These are phyloP conservation scores for Vaucheria bursata DNA, from an alignment of 352 stramenopile species.

Conservation along the genomic window DNA sequence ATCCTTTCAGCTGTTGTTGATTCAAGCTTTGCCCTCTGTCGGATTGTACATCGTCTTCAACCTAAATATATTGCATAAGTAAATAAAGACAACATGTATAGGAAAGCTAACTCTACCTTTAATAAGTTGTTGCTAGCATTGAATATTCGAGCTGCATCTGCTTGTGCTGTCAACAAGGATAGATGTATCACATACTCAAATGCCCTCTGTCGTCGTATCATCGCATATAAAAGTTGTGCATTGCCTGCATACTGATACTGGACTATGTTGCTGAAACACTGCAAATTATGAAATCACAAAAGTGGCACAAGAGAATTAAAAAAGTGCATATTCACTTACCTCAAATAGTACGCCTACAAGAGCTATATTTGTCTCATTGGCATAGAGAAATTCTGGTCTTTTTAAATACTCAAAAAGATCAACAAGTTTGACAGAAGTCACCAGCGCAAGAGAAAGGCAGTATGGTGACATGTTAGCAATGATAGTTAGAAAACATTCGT, in stretches of 20 bases:
- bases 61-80: neutral
- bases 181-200: constrained; percentile 72
- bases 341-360: constrained; percentile 91
- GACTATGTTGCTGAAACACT: constrained; percentile 94
- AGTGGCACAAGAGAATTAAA: neutral
- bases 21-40: neutral
- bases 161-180: constrained; percentile 64
- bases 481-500: constrained; percentile 97
- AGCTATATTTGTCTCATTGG: constrained; percentile 85
- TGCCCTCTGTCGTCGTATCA: constrained; percentile 82
- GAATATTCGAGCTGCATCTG: neutral
- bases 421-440: constrained; percentile 84
- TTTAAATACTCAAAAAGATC: constrained; percentile 95
- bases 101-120: neutral
- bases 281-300: neutral
- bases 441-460: constrained; percentile 87
- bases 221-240: constrained; percentile 92
- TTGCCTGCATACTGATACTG: constrained; percentile 97
- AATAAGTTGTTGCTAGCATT: neutral
- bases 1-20: neutral
- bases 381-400: constrained; percentile 70
- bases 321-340: constrained; percentile 50
- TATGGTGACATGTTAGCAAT: constrained; percentile 97
- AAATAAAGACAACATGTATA: neutral
- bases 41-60: neutral